Conservation (phyloP, 768 basidiomycete genomes). For the Amyloporia xantha region DNA sequence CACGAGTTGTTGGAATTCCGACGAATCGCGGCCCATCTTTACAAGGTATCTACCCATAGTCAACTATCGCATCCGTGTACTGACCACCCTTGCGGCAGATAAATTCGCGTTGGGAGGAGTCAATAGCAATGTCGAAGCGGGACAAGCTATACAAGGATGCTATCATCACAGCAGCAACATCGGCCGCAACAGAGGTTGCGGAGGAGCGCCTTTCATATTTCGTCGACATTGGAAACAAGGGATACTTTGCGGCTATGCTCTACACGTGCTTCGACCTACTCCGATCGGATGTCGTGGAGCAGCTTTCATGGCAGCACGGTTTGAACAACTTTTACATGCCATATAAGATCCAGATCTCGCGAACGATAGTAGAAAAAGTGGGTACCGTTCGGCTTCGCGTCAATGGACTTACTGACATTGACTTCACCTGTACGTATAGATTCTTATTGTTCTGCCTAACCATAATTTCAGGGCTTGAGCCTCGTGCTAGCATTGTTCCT, state of each 20-base stretch:
- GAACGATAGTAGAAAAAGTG: constrained; percentile 76
- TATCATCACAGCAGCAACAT: constrained; percentile 87
- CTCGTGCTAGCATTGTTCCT: too few species aligned
- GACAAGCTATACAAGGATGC: constrained; percentile 98
- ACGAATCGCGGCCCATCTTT: constrained; percentile 88
- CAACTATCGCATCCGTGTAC: neutral
- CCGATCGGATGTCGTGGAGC: constrained; percentile 87
- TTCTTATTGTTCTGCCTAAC: too few species aligned
- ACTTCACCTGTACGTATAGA: constrained; percentile 30
- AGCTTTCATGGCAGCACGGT: constrained; percentile 93
- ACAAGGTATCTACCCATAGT: constrained; percentile 57
- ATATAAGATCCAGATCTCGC: constrained; percentile 83
- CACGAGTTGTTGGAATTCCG: constrained; percentile 95
- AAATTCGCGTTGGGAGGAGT: constrained; percentile 94
- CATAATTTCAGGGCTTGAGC: too few species aligned
- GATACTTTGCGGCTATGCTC: constrained; percentile 88
- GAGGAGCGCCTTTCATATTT: constrained; percentile 96
- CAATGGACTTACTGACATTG: neutral
- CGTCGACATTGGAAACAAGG: constrained; percentile 97
- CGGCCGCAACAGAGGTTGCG: constrained; percentile 78
- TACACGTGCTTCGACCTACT: constrained; percentile 96
- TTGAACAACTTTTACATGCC: constrained; percentile 98
- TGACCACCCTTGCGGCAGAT: constrained; percentile 49
- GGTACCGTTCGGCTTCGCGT: neutral
- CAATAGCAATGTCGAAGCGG: constrained; percentile 89